Conservation (phyloP, 1,284 basidiomycete genomes). For the Takashimella tepidaria region DNA sequence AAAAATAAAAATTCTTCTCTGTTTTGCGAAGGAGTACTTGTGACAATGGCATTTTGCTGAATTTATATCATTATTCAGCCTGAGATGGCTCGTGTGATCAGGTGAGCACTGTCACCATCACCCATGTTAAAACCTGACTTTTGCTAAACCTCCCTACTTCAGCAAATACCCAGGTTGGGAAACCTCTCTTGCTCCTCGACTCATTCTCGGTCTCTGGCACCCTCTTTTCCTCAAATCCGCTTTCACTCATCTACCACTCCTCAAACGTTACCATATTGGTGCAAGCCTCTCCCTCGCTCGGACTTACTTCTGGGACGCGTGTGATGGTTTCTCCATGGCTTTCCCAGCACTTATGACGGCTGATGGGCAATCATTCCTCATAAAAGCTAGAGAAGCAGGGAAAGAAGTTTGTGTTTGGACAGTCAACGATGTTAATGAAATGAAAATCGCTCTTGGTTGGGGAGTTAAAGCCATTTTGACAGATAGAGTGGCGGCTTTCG, state of each 20-base stretch:
- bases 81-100: slow-evolving; percentile 76
- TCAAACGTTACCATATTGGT: slow-evolving; percentile 84
- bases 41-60: slow-evolving; percentile 5
- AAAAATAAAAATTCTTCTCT: too few relatives aligned
- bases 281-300: slow-evolving; percentile 62
- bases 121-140: neutral
- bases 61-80: slow-evolving; percentile 31
- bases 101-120: slow-evolving; percentile 33
- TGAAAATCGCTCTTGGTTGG: slow-evolving; percentile 91
- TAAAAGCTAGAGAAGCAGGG: slow-evolving; percentile 69
- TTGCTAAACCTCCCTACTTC: neutral
- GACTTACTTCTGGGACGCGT: slow-evolving; percentile 88
- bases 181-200: slow-evolving; percentile 73
- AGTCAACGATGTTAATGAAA: slow-evolving; percentile 83
- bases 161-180: slow-evolving; percentile 67
- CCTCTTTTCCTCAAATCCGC: slow-evolving; percentile 81
- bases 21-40: too few relatives aligned
- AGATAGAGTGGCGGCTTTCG: slow-evolving; percentile 53
- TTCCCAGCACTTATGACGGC: slow-evolving; percentile 67
- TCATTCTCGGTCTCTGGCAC: slow-evolving; percentile 86
- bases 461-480: slow-evolving; percentile 88
- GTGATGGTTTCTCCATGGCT: slow-evolving; percentile 81
- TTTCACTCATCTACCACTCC: slow-evolving; percentile 64
- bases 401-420: slow-evolving; percentile 97
- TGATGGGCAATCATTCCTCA: slow-evolving; percentile 65